These are phyloP conservation scores for Pyrenopolyporus hunteri DNA, from an alignment of 495 filamentous ascomycete genomes.

Conservation along the genomic window DNA sequence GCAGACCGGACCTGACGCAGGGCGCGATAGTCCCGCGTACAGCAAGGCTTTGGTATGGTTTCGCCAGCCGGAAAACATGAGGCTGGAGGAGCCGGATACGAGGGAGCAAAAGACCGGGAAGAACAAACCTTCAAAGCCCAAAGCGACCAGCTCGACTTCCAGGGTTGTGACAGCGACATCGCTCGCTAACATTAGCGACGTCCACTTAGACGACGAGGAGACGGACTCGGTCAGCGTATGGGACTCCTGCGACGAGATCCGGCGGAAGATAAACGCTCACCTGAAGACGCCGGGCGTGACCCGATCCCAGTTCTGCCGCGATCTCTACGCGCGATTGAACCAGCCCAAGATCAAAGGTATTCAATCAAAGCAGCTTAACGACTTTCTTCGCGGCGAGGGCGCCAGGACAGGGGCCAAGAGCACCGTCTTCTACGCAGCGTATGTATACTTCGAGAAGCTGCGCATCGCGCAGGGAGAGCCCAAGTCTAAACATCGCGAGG, in stretches of 20 bases:
- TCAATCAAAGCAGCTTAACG: constrained; percentile 47
- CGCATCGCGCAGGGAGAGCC: constrained; percentile 59
- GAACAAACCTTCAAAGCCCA: constrained; percentile 1
- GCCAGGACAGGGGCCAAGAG: constrained; percentile 50
- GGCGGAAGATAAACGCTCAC: constrained; percentile 59
- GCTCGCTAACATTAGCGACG: constrained; percentile 42
- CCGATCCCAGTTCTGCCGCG: constrained; percentile 59
- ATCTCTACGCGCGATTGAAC: constrained; percentile 47
- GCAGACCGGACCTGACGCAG: too few species aligned
- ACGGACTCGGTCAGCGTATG: too few species aligned
- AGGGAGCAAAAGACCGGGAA: too few species aligned
- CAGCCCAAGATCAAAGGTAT: constrained; percentile 36
- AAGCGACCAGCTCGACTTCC: not conserved
- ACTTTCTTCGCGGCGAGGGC: constrained; percentile 59
- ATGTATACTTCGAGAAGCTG: too few species aligned
- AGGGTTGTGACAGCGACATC: constrained; percentile 1
- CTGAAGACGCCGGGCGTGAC: constrained; percentile 55
- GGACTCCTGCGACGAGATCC: too few species aligned
- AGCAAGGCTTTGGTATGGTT: too few species aligned
- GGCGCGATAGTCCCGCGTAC: too few species aligned
- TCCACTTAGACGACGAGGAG: constrained; percentile 53
- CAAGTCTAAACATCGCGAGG: constrained; percentile 57
- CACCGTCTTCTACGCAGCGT: too few species aligned
- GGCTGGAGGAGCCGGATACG: too few species aligned
- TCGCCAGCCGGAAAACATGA: too few species aligned